phyloP scores from a whole-genome alignment of 78 protist species.

The Dictyostelium citrinum region DNA sequence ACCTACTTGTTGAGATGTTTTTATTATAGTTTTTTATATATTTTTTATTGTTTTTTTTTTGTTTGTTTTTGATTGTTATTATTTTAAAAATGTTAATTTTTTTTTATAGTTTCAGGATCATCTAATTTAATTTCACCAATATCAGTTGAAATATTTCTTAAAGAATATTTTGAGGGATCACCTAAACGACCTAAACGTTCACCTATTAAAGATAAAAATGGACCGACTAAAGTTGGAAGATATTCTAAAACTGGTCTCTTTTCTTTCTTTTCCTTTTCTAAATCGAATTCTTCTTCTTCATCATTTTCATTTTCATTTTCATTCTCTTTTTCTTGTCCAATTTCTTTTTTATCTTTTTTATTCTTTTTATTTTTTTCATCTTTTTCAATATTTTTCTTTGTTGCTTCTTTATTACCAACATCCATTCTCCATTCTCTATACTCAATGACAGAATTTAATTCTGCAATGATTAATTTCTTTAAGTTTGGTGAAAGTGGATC shows the following conservation, averaged over 20 bases:
- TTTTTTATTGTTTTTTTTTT: background rate
- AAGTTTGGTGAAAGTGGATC: slow-evolving; percentile 50
- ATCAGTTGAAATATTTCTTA: slow-evolving; percentile 23
- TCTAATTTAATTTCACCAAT: background rate
- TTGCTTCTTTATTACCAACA: slow-evolving; percentile 14
- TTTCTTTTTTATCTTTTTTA: background rate
- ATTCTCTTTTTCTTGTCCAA: background rate
- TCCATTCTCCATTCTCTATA: slow-evolving; percentile 72
- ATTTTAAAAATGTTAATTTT: background rate
- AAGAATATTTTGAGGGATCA: slow-evolving; percentile 54
- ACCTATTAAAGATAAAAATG: slow-evolving; percentile 35
- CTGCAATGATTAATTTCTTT: slow-evolving; percentile 8
- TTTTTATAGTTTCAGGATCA: background rate
- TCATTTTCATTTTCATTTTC: background rate
- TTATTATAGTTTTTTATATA: too few species aligned
- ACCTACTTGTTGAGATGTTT: too few species aligned
- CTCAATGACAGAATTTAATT: slow-evolving; percentile 10
- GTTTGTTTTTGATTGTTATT: background rate
- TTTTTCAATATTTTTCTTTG: slow-evolving; percentile 30
- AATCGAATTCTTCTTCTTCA: background rate
- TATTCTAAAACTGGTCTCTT: slow-evolving; percentile 36
- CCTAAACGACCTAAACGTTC: slow-evolving; percentile 17
- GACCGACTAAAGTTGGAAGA: slow-evolving; percentile 43
- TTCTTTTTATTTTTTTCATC: background rate
- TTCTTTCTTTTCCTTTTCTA: background rate